Evolutionary conservation across 805 yeast species (phyloP).

Genomic region (Candida nanaspora): DNA sequence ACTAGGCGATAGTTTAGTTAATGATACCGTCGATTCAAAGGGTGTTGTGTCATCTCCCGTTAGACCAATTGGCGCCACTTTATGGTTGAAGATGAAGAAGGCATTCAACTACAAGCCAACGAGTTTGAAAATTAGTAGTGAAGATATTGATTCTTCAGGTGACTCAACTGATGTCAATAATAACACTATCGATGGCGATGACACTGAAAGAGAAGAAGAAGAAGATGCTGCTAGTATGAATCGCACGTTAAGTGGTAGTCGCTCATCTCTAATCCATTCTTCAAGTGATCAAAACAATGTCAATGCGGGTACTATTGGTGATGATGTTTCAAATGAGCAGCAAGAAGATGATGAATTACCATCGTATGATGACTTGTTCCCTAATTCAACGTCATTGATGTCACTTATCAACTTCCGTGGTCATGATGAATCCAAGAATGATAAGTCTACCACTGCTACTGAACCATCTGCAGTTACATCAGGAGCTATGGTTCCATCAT

Average conservation of each 20-base stretch:
- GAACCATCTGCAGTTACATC: not conserved
- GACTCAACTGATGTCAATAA: not conserved
- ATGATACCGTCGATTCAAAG: too few relatives aligned
- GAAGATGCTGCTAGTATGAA: too few relatives aligned
- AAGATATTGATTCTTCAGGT: not conserved
- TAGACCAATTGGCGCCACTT: conserved; percentile 15
- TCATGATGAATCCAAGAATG: conserved; percentile 10
- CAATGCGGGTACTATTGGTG: conserved; percentile 3
- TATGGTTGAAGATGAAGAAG: conserved; percentile 26
- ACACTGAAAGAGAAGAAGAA: not conserved
- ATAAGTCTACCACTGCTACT: conserved; percentile 1
- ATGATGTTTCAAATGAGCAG: not conserved
- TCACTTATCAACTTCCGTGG: conserved; percentile 23
- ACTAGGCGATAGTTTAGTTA: too few relatives aligned
- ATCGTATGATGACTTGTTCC: conserved; percentile 69
- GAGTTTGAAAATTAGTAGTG: conserved; percentile 1
- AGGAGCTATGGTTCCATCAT: not conserved
- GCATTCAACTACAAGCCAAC: conserved; percentile 13
- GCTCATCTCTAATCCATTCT: too few relatives aligned
- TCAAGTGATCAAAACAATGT: not conserved
- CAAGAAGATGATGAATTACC: conserved; percentile 45
- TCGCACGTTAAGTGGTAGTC: not conserved
- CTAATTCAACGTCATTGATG: conserved; percentile 32
- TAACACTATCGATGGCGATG: not conserved
- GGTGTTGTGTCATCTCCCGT: not conserved